phyloP scores from a whole-genome alignment of 805 yeast genomes.

The Candida bentonensis region DNA sequence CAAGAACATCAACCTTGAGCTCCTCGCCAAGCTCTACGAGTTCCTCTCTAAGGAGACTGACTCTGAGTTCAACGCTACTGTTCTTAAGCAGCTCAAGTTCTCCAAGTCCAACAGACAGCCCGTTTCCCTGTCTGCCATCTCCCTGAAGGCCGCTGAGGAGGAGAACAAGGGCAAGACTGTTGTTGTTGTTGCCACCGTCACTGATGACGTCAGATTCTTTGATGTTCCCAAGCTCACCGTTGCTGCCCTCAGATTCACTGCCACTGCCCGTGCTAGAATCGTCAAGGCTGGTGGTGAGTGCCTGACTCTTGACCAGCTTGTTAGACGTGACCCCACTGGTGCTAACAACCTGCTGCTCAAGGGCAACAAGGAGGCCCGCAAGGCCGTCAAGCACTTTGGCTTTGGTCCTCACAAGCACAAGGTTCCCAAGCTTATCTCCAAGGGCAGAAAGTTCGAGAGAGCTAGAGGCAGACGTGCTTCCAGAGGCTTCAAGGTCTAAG shows the following conservation, averaged over 20 bases:
- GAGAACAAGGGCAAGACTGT: conserved; percentile 85
- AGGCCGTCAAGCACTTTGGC: conserved; percentile 99
- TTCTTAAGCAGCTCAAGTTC: conserved; percentile 87
- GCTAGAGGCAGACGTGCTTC: conserved; percentile 99
- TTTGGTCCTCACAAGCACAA: conserved; percentile 99
- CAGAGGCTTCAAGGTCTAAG: conserved; percentile 99
- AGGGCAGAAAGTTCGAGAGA: conserved; percentile 99
- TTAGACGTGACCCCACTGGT: conserved; percentile 98
- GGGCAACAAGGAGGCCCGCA: conserved; percentile 98
- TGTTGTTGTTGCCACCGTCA: conserved; percentile 98
- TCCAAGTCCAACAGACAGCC: conserved; percentile 99
- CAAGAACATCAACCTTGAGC: conserved; percentile 96
- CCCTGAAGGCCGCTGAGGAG: conserved; percentile 66
- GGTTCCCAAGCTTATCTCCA: conserved; percentile 96
- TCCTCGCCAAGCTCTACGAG: conserved; percentile 95
- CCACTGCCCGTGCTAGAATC: conserved; percentile 96
- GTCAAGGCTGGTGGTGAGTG: conserved; percentile 99
- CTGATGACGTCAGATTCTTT: conserved; percentile 91
- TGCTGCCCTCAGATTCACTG: conserved; percentile 99
- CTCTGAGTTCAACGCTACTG: conserved; percentile 91
- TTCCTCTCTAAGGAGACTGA: conserved; percentile 99
- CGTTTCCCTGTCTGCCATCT: conserved; percentile 85
- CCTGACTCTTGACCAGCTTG: conserved; percentile 98
- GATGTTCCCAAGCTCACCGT: conserved; percentile 94
- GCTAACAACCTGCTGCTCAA: conserved; percentile 94